Percentiles rank a stretch among this genome's conserved stretches.
Evolutionary conservation across 495 filamentous ascomycete species (phyloP).

Genomic region (Chlorociboria aeruginascens): DNA sequence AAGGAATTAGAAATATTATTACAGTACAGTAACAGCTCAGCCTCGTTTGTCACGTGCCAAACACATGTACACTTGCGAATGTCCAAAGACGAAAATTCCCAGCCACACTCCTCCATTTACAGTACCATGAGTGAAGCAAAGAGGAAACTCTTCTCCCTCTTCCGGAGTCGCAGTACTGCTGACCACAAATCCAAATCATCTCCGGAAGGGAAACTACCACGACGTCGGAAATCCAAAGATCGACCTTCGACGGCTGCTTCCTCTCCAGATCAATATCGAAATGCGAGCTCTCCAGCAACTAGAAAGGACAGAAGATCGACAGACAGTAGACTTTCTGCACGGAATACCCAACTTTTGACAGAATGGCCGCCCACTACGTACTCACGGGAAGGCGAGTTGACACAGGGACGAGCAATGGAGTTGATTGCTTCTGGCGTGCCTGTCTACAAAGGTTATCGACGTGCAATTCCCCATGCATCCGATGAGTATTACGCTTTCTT

Average conservation of each 20-base stretch:
- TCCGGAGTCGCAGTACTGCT: conserved; percentile 9
- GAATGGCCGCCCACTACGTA: conserved; percentile 15
- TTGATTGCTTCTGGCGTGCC: conserved; percentile 14
- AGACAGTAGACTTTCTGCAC: too few species aligned
- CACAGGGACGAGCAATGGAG: conserved; percentile 15
- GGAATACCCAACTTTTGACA: not conserved
- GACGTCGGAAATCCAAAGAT: too few species aligned
- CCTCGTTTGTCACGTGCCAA: conserved; percentile 42
- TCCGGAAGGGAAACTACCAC: too few species aligned
- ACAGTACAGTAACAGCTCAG: not conserved
- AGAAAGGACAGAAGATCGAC: not conserved
- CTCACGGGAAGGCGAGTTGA: conserved; percentile 1
- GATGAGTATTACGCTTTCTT: conserved; percentile 35
- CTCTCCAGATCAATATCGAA: not conserved
- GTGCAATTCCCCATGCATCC: conserved; percentile 9
- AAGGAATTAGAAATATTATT: too few species aligned
- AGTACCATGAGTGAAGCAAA: conserved; percentile 19
- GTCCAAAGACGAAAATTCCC: not conserved
- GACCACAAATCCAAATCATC: not conserved
- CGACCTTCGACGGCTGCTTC: conserved; percentile 2
- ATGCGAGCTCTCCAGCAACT: not conserved
- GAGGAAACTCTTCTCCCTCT: conserved; percentile 16
- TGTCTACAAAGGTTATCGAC: conserved; percentile 12
- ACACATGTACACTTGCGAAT: conserved; percentile 57
- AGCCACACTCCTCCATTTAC: not conserved